These are phyloP conservation scores for Botrytis pseudocinerea DNA, from an alignment of 2,329 filamentous ascomycete species.

Conservation along the genomic window DNA sequence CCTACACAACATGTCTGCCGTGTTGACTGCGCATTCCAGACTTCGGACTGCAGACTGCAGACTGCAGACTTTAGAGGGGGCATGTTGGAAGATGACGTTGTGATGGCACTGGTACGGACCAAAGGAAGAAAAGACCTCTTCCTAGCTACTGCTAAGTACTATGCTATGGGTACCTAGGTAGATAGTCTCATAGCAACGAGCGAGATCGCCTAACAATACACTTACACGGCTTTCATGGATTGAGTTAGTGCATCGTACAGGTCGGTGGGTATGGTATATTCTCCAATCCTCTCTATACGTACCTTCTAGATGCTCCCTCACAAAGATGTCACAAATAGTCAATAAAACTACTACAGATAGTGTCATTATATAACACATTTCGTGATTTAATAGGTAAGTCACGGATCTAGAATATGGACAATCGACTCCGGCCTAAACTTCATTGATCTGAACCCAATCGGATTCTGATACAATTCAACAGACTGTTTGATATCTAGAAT, in stretches of 20 bases:
- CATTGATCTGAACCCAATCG: not conserved
- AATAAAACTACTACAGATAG: not conserved
- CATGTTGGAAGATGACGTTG: not conserved
- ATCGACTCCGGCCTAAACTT: not conserved
- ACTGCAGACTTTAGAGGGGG: not conserved
- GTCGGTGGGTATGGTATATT: not conserved
- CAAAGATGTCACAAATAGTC: not conserved
- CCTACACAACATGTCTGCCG: not conserved
- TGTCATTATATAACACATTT: not conserved
- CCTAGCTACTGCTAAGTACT: too few relatives aligned
- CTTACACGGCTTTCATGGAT: not conserved
- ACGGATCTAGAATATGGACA: not conserved
- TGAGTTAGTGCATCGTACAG: not conserved
- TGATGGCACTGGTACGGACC: not conserved
- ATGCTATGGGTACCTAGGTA: not conserved
- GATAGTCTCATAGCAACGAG: not conserved
- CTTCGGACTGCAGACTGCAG: not conserved
- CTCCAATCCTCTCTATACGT: not conserved
- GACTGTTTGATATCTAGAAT: not conserved
- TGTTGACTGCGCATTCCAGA: slow-evolving; percentile 2
- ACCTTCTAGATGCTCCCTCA: not conserved
- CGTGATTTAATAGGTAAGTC: not conserved
- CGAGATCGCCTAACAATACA: not conserved
- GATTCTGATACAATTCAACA: not conserved
- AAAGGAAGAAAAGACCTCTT: not conserved